Conservation (phyloP, 1,284 basidiomycete species). For the Melampsora occidentalis region DNA sequence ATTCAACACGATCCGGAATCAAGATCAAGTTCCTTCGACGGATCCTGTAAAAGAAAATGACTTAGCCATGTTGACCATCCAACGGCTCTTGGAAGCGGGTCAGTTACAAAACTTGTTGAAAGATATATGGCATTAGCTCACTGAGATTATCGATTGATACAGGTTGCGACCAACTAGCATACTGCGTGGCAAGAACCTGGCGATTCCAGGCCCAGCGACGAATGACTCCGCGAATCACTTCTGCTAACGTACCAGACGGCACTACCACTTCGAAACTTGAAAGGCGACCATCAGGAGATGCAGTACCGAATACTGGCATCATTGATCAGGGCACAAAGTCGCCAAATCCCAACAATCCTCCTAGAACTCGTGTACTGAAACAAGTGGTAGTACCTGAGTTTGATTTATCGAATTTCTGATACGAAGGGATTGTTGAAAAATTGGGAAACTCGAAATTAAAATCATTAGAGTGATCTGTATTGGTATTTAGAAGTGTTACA, state of each 20-base stretch:
- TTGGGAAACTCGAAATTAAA: no score
- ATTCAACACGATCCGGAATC: slow-evolving; percentile 5
- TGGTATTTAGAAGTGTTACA: no score
- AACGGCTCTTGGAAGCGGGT: neutral
- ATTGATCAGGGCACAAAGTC: no score
- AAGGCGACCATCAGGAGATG: no score
- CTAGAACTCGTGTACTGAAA: slow-evolving; percentile 18
- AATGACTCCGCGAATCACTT: neutral
- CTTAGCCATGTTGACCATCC: neutral
- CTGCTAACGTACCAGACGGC: neutral
- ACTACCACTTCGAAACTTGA: no score
- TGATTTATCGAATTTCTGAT: slow-evolving; percentile 33
- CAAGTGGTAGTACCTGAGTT: slow-evolving; percentile 36
- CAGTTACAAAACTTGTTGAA: neutral
- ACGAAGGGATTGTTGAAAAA: no score
- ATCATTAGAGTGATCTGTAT: no score
- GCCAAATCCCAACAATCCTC: neutral
- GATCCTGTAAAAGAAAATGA: neutral
- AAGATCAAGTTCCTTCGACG: neutral
- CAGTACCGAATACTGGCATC: no score
- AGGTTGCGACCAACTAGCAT: neutral
- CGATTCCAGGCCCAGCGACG: neutral
- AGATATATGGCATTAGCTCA: neutral
- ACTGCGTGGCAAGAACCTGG: neutral
- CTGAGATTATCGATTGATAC: neutral